phyloP scores from a whole-genome alignment of 352 stramenopile species.

The Phytophthora litchii region DNA sequence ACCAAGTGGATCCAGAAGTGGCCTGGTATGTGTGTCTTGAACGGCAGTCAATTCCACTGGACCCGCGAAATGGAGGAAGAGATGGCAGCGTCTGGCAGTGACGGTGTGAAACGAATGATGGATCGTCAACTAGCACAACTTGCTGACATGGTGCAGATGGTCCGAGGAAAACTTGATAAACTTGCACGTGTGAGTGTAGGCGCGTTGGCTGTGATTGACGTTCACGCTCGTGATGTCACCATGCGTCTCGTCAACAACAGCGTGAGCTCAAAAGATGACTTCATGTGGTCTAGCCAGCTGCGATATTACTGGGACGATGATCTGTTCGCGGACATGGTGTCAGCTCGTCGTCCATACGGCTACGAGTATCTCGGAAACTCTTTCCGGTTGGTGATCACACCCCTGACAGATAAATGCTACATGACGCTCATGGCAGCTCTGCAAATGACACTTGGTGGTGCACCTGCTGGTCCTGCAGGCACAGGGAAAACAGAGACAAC shows the following conservation, averaged over 20 bases:
- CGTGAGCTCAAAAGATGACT: conserved; percentile 91
- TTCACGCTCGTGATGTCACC: conserved; percentile 94
- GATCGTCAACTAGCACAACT: conserved; percentile 90
- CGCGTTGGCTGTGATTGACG: conserved; percentile 94
- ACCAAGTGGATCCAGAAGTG: conserved; percentile 97
- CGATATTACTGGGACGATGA: conserved; percentile 95
- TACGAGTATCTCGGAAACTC: conserved; percentile 96
- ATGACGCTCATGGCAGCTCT: conserved; percentile 95
- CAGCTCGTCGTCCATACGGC: conserved; percentile 88
- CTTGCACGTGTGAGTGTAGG: conserved; percentile 92
- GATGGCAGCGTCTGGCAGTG: conserved; percentile 78
- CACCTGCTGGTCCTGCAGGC: conserved; percentile 90
- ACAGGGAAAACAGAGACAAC: conserved; percentile 96
- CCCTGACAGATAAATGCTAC: conserved; percentile 96
- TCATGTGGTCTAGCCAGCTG: conserved; percentile 95
- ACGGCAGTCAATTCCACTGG: conserved; percentile 96
- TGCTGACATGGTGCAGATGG: conserved; percentile 96
- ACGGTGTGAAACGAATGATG: conserved; percentile 92
- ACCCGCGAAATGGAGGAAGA: conserved; percentile 93
- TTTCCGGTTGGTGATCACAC: conserved; percentile 95
- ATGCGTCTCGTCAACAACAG: conserved; percentile 84
- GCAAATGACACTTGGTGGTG: conserved; percentile 94
- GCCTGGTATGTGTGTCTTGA: conserved; percentile 94
- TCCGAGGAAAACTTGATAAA: conserved; percentile 88
- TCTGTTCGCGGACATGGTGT: conserved; percentile 92